These are phyloP conservation scores for Buxus sempervirens DNA, from an alignment of 164 flowering plant genomes.

Conservation along the genomic window DNA sequence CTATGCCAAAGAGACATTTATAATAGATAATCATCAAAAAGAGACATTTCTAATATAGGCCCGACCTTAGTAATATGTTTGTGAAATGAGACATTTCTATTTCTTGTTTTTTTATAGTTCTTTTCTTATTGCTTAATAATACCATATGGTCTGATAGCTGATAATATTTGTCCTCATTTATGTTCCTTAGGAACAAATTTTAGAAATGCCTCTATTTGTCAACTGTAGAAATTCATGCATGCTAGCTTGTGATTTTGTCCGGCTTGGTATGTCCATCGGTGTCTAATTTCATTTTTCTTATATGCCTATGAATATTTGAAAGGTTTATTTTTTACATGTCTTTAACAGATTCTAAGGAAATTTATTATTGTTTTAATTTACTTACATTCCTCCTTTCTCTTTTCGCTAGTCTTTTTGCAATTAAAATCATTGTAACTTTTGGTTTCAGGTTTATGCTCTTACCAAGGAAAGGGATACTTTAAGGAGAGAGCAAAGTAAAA, in stretches of 20 bases:
- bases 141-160: neutral
- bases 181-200: neutral
- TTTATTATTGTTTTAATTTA: neutral
- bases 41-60: no score
- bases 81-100: no score
- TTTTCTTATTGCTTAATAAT: neutral
- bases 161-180: neutral
- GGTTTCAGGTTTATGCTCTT: slow-evolving; percentile 86
- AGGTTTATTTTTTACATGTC: neutral
- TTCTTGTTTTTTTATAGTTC: no score
- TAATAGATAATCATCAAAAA: no score
- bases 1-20: no score
- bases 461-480: slow-evolving; percentile 96
- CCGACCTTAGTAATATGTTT: no score
- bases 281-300: no score
- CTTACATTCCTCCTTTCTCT: neutral
- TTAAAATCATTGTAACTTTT: neutral
- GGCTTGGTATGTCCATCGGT: no score
- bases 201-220: neutral
- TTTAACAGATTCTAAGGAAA: neutral
- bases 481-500: slow-evolving; percentile 86
- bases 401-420: neutral
- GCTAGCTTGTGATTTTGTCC: no score
- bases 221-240: neutral
- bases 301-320: no score